Base-by-base conservation (phyloP, 2,329 filamentous ascomycete genomes). In the Cordyceps farinosa region DNA sequence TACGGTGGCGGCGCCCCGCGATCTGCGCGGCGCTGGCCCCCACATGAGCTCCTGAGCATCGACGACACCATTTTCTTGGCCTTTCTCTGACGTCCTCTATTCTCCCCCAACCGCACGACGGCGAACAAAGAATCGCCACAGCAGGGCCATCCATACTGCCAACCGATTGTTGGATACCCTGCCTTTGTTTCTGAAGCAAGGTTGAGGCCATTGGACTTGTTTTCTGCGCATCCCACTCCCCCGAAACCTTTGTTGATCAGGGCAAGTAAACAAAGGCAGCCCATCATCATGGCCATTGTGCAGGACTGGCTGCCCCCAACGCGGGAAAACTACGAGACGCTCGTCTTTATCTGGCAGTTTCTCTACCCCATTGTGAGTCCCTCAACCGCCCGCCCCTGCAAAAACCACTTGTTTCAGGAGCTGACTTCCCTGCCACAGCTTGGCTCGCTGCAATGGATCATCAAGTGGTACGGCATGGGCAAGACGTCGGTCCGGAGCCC, bases 391-490 rank as follows among this genome's bases (percentile, higher is more conserved):
- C 30, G 9, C 30, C 38, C 66, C 67, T 30, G 9, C 6, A 10
- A 38, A 38, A 9, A 67, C 22, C 22, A 22, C 22, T 22, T 22
- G 22, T 22, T 22, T 22, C 22, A 22, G 22, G 22, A 22, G 22
- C 22, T 22, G 13, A 50, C 42, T n/a, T 8, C 15, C 17, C 15
- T 45, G 15, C 42, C 66, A 36, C 65, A 96, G 92, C 71, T 92
- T 66, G 88, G 88, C 0, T 83, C 86, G 1, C 58, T 85, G 29
- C 92, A 97, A 85, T 96, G 90, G 88, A 64, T 88, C 62, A 78
- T 83, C n/a, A 83, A 86, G 62, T 97, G 86, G 84, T 95, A 97
- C 75, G 91, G 91, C 57, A 92, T 94, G 80, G 95, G 95, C 74
- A 98, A 98, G 78, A 97, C 93, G 3, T 96, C 92, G 3, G 83